Evolutionary conservation across 2,329 filamentous ascomycete species (phyloP).

Genomic region (Aspergillus viridinutans): DNA sequence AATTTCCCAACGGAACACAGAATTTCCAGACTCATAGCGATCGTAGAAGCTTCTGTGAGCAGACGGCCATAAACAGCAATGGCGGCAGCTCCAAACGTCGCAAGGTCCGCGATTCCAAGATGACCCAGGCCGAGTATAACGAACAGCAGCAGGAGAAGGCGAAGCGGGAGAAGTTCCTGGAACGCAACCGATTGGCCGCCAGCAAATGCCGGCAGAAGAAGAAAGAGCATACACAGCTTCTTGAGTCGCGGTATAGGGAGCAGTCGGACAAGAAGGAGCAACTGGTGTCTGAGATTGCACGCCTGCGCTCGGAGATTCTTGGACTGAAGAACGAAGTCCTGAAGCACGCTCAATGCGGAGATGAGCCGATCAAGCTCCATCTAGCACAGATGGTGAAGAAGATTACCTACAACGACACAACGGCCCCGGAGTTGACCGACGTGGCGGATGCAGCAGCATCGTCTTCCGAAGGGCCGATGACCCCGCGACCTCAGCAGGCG

Average conservation of each 20-base stretch:
- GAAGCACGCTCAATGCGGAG: conserved; percentile 36
- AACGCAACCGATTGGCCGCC: conserved; percentile 57
- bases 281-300: conserved; percentile 31
- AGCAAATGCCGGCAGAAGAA: conserved; percentile 62
- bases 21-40: not conserved
- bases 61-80: conserved; percentile 16
- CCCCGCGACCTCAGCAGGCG: conserved; percentile 4
- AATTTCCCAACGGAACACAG: not conserved
- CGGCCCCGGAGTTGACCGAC: conserved; percentile 11
- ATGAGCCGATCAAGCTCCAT: conserved; percentile 35
- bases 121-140: conserved; percentile 16
- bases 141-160: conserved; percentile 27
- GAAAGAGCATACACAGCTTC: conserved; percentile 52
- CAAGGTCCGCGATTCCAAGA: conserved; percentile 10
- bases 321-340: conserved; percentile 39
- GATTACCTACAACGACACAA: conserved; percentile 27
- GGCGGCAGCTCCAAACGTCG: conserved; percentile 17
- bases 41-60: conserved; percentile 7
- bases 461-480: conserved; percentile 9
- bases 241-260: conserved; percentile 42
- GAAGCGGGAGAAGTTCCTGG: conserved; percentile 51
- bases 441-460: conserved; percentile 7
- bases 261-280: conserved; percentile 31
- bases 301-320: conserved; percentile 35
- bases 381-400: conserved; percentile 36